Evolutionary conservation across 1,284 basidiomycete genomes (phyloP).

Genomic region (Pseudomicrostroma phylloplanum): DNA sequence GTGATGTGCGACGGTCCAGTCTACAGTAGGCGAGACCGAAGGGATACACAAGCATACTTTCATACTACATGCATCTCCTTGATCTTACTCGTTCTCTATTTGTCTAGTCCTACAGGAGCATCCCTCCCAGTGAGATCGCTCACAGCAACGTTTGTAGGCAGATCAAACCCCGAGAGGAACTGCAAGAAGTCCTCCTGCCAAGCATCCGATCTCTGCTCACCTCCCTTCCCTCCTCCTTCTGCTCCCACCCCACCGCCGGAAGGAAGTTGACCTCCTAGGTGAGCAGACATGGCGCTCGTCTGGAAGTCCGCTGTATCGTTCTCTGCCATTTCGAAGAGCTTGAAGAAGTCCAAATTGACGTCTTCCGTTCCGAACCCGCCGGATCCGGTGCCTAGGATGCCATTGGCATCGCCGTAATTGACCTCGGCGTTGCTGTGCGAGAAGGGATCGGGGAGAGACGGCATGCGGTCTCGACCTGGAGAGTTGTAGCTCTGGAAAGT

Average conservation of each 20-base stretch:
- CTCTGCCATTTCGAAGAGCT: background rate
- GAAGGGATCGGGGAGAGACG: background rate
- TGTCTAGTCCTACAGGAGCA: too few relatives aligned
- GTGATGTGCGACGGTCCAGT: too few relatives aligned
- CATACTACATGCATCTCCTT: too few relatives aligned
- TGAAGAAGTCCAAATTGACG: background rate
- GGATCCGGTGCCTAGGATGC: background rate
- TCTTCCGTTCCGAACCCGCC: background rate
- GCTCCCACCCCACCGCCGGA: background rate
- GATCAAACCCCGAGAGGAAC: background rate
- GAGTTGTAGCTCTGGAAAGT: background rate
- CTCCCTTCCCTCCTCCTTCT: background rate
- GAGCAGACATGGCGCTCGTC: background rate
- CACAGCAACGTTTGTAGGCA: too few relatives aligned
- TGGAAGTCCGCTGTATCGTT: background rate
- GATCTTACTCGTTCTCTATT: too few relatives aligned
- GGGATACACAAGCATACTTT: too few relatives aligned
- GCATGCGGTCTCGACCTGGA: background rate
- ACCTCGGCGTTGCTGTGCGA: background rate
- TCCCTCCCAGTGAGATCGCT: too few relatives aligned
- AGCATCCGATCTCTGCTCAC: background rate
- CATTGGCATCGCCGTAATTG: slow-evolving; percentile 1
- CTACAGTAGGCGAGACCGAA: too few relatives aligned
- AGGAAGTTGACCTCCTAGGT: background rate
- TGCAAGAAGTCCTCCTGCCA: slow-evolving; percentile 4